phyloP scores from a whole-genome alignment of 352 stramenopile species.

The Globisporangium uncinulatum region DNA sequence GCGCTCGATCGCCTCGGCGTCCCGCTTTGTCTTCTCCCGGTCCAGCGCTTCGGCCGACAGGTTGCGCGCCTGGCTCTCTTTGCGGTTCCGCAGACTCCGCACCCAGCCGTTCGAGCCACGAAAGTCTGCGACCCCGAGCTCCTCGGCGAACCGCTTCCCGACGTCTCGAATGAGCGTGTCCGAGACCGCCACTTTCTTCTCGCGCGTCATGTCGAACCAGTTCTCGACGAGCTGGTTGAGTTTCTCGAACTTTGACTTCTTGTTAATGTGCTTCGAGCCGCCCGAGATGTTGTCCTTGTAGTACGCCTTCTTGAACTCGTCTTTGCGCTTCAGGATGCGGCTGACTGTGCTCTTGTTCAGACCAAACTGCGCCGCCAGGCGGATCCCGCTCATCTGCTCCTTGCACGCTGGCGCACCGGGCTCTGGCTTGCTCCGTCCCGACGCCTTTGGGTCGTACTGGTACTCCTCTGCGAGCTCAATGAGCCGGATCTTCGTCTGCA shows the following conservation, averaged over 20 bases:
- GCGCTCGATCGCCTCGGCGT: constrained; percentile 67
- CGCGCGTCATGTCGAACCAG: constrained; percentile 77
- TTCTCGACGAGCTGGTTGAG: constrained; percentile 78
- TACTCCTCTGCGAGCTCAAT: constrained; percentile 81
- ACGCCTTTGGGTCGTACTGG: constrained; percentile 68
- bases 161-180: constrained; percentile 76
- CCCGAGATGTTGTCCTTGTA: constrained; percentile 84
- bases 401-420: constrained; percentile 16
- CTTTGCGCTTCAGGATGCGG: constrained; percentile 82
- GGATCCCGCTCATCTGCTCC: constrained; percentile 69
- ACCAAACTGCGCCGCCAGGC: constrained; percentile 63
- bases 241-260: constrained; percentile 85
- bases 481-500: constrained; percentile 82
- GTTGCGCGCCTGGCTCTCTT: constrained; percentile 52
- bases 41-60: constrained; percentile 52
- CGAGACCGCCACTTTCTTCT: constrained; percentile 61
- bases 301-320: constrained; percentile 84
- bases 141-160: constrained; percentile 62
- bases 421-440: constrained; percentile 31
- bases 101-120: constrained; percentile 78
- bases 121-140: constrained; percentile 72
- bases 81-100: constrained; percentile 70
- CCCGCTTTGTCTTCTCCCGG: constrained; percentile 57
- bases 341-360: constrained; percentile 83
- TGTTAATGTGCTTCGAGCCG: constrained; percentile 84